These are phyloP conservation scores for Syzygium malaccense DNA, from an alignment of 441 rosid genomes.

Conservation along the genomic window DNA sequence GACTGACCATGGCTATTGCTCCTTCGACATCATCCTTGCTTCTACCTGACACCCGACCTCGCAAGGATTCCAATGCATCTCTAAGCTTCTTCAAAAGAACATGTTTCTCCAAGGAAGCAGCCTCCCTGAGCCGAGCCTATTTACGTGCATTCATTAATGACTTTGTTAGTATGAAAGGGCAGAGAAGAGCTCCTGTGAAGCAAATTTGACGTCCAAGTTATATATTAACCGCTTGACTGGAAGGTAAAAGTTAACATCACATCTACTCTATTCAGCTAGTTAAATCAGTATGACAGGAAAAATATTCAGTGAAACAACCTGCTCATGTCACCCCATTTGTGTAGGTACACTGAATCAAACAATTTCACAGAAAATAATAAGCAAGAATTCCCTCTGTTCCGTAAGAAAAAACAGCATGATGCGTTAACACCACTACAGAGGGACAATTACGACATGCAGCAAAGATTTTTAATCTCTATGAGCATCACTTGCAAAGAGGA, in stretches of 20 bases:
- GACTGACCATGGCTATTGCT: constrained; percentile 74
- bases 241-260: background rate
- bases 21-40: constrained; percentile 95
- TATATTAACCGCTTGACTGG: background rate
- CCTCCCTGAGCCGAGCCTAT: constrained; percentile 88
- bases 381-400: background rate
- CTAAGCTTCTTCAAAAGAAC: constrained; percentile 96
- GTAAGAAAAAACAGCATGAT: background rate
- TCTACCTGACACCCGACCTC: constrained; percentile 83
- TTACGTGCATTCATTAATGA: background rate
- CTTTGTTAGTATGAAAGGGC: background rate
- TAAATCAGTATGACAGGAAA: background rate
- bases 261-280: background rate
- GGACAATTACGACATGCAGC: background rate
- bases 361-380: background rate
- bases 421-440: background rate
- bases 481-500: background rate
- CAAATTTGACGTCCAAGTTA: background rate
- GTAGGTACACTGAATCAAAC: background rate
- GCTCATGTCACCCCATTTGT: background rate
- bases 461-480: background rate
- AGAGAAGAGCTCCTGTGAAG: background rate
- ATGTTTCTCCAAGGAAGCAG: constrained; percentile 94
- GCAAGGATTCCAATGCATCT: constrained; percentile 83
- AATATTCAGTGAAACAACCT: background rate